Conservation (phyloP, 805 yeast genomes). For the Ogataea ramenticola region DNA sequence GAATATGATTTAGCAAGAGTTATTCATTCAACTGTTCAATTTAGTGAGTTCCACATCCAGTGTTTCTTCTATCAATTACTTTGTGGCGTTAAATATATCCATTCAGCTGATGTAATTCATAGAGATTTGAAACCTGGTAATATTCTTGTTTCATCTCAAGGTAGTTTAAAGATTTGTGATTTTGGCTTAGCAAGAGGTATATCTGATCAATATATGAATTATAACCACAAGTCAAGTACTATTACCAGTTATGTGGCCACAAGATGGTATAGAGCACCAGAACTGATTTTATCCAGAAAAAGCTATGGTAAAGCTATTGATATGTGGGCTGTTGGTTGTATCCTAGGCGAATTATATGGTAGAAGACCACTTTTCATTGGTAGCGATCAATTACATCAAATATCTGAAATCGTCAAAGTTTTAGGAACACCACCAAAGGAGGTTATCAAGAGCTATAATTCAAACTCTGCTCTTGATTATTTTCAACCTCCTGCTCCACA, state of each 20-base stretch:
- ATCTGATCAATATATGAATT: conserved; percentile 21
- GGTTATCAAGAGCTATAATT: conserved; percentile 35
- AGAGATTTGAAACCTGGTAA: conserved; percentile 92
- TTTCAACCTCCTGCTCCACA: conserved; percentile 37
- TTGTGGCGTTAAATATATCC: conserved; percentile 84
- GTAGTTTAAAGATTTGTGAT: conserved; percentile 80
- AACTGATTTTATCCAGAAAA: conserved; percentile 57
- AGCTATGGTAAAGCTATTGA: conserved; percentile 67
- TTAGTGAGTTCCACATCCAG: conserved; percentile 79
- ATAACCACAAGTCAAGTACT: conserved; percentile 29
- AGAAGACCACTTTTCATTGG: conserved; percentile 79
- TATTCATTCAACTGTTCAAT: conserved; percentile 68
- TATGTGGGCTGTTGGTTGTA: conserved; percentile 93
- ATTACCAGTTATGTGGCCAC: conserved; percentile 90
- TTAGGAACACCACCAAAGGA: conserved; percentile 63
- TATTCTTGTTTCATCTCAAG: conserved; percentile 67
- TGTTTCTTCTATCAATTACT: conserved; percentile 72
- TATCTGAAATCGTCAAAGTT: conserved; percentile 57
- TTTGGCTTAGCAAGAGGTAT: conserved; percentile 89
- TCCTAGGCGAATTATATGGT: conserved; percentile 76
- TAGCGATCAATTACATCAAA: conserved; percentile 61
- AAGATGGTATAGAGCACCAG: conserved; percentile 95
- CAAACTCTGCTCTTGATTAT: conserved; percentile 39
- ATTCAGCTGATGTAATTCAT: conserved; percentile 87
- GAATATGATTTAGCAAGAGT: conserved; percentile 78